phyloP scores from a whole-genome alignment of 2,329 filamentous ascomycete species.

The Alternaria longipes region DNA sequence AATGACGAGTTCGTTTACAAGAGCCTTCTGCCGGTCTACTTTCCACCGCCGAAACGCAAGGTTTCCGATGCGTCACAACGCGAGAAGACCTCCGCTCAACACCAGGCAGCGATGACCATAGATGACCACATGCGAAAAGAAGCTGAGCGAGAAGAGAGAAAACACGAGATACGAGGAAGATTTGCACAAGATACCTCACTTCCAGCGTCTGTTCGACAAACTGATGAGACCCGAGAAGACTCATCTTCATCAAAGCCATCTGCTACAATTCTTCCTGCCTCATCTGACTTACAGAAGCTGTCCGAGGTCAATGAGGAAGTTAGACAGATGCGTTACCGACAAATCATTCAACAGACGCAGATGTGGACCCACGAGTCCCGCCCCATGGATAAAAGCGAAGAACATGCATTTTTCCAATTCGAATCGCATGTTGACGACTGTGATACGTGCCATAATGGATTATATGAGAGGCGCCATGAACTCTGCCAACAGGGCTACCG shows the following conservation, averaged over 20 bases:
- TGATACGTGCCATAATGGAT: slow-evolving; percentile 24
- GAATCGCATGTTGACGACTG: slow-evolving; percentile 41
- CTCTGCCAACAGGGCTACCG: slow-evolving; percentile 36
- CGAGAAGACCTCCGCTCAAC: slow-evolving; percentile 37
- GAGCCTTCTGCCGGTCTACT: slow-evolving; percentile 43
- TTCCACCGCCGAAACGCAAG: slow-evolving; percentile 36
- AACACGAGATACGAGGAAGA: slow-evolving; percentile 27
- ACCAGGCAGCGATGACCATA: slow-evolving; percentile 31
- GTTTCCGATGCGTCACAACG: slow-evolving; percentile 7
- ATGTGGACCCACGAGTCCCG: neutral
- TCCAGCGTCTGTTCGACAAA: slow-evolving; percentile 8
- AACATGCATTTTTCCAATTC: slow-evolving; percentile 33
- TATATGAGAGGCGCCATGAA: neutral
- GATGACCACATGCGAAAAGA: slow-evolving; percentile 37
- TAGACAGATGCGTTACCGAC: slow-evolving; percentile 49
- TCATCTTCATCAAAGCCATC: neutral
- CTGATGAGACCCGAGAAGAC: neutral
- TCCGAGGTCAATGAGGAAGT: slow-evolving; percentile 62
- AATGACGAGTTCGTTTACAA: slow-evolving; percentile 46
- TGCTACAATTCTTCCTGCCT: slow-evolving; percentile 22
- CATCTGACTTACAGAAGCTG: slow-evolving; percentile 34
- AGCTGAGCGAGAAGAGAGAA: slow-evolving; percentile 30
- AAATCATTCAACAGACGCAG: no score
- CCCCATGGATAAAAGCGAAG: slow-evolving; percentile 26
- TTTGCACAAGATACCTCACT: slow-evolving; percentile 21